Percentiles rank a stretch among this genome's conserved stretches.
Conservation (phyloP, 148 eudicot species). For the Bassia scoparia region DNA sequence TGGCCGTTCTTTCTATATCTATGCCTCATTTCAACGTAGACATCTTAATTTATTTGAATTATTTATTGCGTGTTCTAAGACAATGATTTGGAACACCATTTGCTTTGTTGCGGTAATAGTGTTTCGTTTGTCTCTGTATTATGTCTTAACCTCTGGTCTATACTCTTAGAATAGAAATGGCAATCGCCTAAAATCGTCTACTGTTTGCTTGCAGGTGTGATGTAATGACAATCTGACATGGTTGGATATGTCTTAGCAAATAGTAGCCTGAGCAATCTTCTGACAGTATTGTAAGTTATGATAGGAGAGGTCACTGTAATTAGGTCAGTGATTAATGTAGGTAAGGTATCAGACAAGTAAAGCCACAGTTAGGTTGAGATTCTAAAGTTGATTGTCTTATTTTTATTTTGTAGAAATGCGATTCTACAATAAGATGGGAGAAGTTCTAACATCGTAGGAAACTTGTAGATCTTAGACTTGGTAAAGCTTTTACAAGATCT, state of each 20-base stretch:
- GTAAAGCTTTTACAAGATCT: constrained; percentile 15
- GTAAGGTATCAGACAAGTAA: constrained; percentile 20
- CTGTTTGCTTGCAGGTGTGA: constrained; percentile 22
- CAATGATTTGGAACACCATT: too few relatives aligned
- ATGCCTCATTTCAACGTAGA: too few relatives aligned
- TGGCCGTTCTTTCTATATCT: too few relatives aligned
- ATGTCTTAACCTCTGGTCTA: too few relatives aligned
- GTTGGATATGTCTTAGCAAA: constrained; percentile 22
- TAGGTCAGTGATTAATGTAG: constrained; percentile 23
- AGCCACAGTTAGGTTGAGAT: constrained; percentile 5
- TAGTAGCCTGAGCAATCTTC: constrained; percentile 18
- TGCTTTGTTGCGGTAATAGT: too few relatives aligned
- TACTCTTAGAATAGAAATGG: too few relatives aligned
- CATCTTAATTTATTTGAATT: too few relatives aligned
- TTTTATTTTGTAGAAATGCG: constrained; percentile 13
- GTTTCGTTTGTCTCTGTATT: too few relatives aligned
- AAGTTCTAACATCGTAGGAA: not conserved
- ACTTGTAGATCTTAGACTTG: constrained; percentile 3
- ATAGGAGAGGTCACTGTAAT: constrained; percentile 27
- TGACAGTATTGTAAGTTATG: constrained; percentile 24
- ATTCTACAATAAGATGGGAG: not conserved
- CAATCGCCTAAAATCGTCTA: not conserved
- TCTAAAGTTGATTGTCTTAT: constrained; percentile 7
- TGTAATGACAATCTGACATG: constrained; percentile 15
- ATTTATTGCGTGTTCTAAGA: too few relatives aligned